Conservation (phyloP, 176 grass and related monocot genomes). For the Juncus effusus region DNA sequence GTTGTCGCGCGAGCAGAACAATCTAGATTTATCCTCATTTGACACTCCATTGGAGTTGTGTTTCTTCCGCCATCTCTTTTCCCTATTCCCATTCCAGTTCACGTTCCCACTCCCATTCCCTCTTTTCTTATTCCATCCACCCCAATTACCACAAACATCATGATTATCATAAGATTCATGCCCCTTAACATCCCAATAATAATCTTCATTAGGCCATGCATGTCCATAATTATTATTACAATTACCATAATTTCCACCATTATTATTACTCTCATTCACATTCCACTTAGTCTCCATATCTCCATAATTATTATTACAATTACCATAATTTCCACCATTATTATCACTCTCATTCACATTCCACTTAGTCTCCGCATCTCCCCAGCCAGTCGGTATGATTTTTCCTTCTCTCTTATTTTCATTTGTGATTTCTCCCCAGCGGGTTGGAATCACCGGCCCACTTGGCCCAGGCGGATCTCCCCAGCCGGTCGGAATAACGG, state of each 20-base stretch:
- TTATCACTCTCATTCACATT: neutral
- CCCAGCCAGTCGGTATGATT: constrained; percentile 22
- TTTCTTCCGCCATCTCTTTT: constrained; percentile 14
- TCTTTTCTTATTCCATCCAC: constrained; percentile 3
- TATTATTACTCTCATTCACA: neutral
- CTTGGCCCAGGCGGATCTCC: constrained; percentile 14
- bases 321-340: neutral
- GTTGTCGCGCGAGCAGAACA: neutral
- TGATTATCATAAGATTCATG: no score
- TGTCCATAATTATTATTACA: constrained; percentile 4
- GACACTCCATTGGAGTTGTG: neutral
- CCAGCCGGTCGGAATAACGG: constrained; percentile 20
- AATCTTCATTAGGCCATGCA: neutral
- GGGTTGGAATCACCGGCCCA: neutral
- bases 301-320: neutral
- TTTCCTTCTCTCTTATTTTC: neutral
- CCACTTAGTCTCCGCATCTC: neutral
- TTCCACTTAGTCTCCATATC: neutral
- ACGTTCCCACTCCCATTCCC: constrained; percentile 3
- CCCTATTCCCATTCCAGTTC: constrained; percentile 6
- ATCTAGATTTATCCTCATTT: neutral
- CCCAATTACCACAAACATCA: neutral
- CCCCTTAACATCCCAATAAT: no score
- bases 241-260: neutral
- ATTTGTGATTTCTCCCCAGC: neutral